Conservation (phyloP, 1,284 basidiomycete species). For the Ustilago trichophora region DNA sequence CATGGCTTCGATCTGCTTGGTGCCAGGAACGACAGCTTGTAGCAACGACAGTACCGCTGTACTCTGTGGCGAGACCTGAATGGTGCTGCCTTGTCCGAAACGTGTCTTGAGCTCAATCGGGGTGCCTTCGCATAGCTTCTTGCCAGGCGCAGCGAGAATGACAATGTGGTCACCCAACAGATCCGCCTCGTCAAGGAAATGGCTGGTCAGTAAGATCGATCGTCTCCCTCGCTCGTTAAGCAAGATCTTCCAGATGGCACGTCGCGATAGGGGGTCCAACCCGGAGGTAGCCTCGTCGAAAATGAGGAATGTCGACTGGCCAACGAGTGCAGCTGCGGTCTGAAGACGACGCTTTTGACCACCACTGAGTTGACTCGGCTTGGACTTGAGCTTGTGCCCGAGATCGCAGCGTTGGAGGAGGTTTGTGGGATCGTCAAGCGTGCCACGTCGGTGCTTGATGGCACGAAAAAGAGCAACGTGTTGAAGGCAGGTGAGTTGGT, state of each 20-base stretch:
- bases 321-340: slow-evolving; percentile 78
- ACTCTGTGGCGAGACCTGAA: slow-evolving; percentile 59
- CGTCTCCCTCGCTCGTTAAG: slow-evolving; percentile 75
- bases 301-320: slow-evolving; percentile 78
- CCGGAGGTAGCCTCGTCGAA: slow-evolving; percentile 80
- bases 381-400: slow-evolving; percentile 74
- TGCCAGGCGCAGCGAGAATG: slow-evolving; percentile 78
- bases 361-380: slow-evolving; percentile 76
- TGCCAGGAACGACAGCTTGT: slow-evolving; percentile 37
- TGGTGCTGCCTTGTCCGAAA: slow-evolving; percentile 77
- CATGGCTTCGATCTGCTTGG: slow-evolving; percentile 66
- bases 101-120: slow-evolving; percentile 77
- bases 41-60: slow-evolving; percentile 7
- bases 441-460: slow-evolving; percentile 74
- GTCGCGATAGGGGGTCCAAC: slow-evolving; percentile 79
- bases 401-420: slow-evolving; percentile 72
- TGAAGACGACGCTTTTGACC: slow-evolving; percentile 85
- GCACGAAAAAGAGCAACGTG: slow-evolving; percentile 78
- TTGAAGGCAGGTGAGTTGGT: slow-evolving; percentile 78
- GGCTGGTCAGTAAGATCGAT: slow-evolving; percentile 76
- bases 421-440: slow-evolving; percentile 47
- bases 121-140: slow-evolving; percentile 76
- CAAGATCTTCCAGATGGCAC: slow-evolving; percentile 77
- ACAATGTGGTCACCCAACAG: slow-evolving; percentile 79
- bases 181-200: slow-evolving; percentile 81